These are phyloP conservation scores for Ogataea methanolica DNA, from an alignment of 805 yeast species.

Conservation along the genomic window DNA sequence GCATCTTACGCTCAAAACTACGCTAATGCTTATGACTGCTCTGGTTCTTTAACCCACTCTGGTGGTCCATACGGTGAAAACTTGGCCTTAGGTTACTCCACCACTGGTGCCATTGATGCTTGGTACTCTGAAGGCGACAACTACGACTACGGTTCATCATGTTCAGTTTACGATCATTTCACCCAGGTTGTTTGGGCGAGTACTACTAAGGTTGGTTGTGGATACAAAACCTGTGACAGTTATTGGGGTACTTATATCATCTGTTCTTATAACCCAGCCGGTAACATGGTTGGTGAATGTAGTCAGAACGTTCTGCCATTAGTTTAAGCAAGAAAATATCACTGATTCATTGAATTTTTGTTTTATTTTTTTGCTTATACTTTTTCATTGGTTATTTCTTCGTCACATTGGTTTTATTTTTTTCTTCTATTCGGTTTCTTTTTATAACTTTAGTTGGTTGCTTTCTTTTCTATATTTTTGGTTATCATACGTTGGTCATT, in stretches of 20 bases:
- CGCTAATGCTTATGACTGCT: slow-evolving; percentile 52
- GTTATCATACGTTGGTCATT: neutral
- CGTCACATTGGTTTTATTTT: neutral
- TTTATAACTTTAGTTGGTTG: neutral
- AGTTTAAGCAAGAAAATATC: neutral
- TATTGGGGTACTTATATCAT: slow-evolving; percentile 57
- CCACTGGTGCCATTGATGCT: slow-evolving; percentile 53
- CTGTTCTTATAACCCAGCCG: slow-evolving; percentile 77
- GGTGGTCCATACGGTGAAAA: slow-evolving; percentile 72
- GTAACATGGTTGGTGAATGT: slow-evolving; percentile 56
- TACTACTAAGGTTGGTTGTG: slow-evolving; percentile 64
- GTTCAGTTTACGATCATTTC: slow-evolving; percentile 55
- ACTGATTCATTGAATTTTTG: neutral
- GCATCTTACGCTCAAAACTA: slow-evolving; percentile 54
- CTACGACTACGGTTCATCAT: slow-evolving; percentile 52
- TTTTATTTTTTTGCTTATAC: neutral
- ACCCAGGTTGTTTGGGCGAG: slow-evolving; percentile 72
- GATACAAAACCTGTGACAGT: slow-evolving; percentile 41
- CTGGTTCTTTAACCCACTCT: slow-evolving; percentile 61
- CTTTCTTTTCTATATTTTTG: neutral
- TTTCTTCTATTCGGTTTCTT: neutral
- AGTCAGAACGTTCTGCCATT: slow-evolving; percentile 30
- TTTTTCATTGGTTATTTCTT: neutral
- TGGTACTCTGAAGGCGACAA: slow-evolving; percentile 66
- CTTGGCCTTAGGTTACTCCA: slow-evolving; percentile 63